These are phyloP conservation scores for Eimeria falciformis DNA, from an alignment of 169 alveolate species.

Conservation along the genomic window DNA sequence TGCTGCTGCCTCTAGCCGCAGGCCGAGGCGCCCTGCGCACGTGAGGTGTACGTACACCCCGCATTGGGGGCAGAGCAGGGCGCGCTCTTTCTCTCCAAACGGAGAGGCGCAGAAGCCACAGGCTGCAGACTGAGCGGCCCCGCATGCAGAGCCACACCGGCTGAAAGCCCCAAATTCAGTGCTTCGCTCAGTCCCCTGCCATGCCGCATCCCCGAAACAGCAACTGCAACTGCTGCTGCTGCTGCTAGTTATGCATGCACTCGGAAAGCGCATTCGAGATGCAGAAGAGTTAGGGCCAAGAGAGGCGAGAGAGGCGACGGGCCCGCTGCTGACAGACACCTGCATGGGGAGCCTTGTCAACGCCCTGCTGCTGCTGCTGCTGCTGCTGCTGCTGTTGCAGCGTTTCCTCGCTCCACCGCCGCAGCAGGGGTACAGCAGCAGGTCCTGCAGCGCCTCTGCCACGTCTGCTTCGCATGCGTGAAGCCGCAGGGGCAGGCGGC, in stretches of 20 bases:
- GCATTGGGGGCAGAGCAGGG: constrained; percentile 45
- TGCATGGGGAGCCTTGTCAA: constrained; percentile 32
- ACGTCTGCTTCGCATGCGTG: constrained; percentile 17
- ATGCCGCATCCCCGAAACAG: constrained; percentile 30
- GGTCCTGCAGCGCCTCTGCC: constrained; percentile 33
- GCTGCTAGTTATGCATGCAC: background rate
- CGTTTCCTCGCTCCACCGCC: constrained; percentile 34
- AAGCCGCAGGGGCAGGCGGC: constrained; percentile 49
- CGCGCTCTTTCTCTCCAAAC: background rate
- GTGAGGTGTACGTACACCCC: constrained; percentile 52
- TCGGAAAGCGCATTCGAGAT: background rate
- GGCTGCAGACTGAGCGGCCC: background rate
- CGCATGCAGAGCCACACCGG: background rate
- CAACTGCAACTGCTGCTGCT: constrained; percentile 28
- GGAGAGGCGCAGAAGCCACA: background rate
- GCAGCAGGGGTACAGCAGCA: constrained; percentile 61
- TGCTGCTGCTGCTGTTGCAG: constrained; percentile 3
- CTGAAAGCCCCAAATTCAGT: background rate
- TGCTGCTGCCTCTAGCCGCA: constrained; percentile 61
- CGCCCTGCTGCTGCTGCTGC: constrained; percentile 61
- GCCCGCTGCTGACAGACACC: constrained; percentile 61
- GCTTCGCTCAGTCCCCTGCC: background rate
- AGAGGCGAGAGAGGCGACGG: background rate
- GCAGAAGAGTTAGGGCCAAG: background rate
- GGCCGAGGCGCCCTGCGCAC: constrained; percentile 53